A percentile compares a stretch with the other conserved stretches of the same genome.
These are phyloP conservation scores for Catenaria anguillulae DNA, from an alignment of 371 early-diverging fungal species.

Conservation along the genomic window DNA sequence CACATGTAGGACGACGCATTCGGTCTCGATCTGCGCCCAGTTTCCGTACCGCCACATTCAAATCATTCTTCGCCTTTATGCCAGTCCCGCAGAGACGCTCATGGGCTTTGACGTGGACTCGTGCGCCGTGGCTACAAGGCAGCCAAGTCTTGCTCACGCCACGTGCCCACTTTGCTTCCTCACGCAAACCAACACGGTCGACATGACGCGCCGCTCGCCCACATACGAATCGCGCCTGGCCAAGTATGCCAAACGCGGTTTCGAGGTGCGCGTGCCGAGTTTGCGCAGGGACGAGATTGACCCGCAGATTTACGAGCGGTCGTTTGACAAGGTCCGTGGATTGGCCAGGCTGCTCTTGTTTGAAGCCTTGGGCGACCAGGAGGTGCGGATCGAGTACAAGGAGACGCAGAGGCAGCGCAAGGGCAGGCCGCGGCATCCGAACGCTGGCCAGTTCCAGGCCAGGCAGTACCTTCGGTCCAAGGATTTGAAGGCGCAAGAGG, in stretches of 20 bases:
- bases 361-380: constrained; percentile 12
- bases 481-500: constrained; percentile 10
- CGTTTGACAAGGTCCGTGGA: constrained; percentile 17
- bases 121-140: constrained; percentile 20
- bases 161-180: no score
- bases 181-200: constrained; percentile 16
- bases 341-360: constrained; percentile 18
- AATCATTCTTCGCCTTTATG: constrained; percentile 20
- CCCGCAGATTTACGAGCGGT: constrained; percentile 18
- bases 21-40: constrained; percentile 16
- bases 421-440: constrained; percentile 14
- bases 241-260: constrained; percentile 19
- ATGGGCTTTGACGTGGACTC: constrained; percentile 23
- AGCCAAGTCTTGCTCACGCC: constrained; percentile 13
- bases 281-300: constrained; percentile 13
- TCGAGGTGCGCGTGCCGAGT: constrained; percentile 14
- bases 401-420: constrained; percentile 11
- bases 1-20: constrained; percentile 9
- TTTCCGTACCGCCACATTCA: constrained; percentile 22
- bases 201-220: constrained; percentile 19
- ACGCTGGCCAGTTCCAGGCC: constrained; percentile 12
- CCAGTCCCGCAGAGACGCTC: constrained; percentile 17
- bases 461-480: not conserved
- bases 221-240: constrained; percentile 19
- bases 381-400: constrained; percentile 11